phyloP scores from a whole-genome alignment of 2,329 filamentous ascomycete genomes.

The Chaetomiaceae sp. region DNA sequence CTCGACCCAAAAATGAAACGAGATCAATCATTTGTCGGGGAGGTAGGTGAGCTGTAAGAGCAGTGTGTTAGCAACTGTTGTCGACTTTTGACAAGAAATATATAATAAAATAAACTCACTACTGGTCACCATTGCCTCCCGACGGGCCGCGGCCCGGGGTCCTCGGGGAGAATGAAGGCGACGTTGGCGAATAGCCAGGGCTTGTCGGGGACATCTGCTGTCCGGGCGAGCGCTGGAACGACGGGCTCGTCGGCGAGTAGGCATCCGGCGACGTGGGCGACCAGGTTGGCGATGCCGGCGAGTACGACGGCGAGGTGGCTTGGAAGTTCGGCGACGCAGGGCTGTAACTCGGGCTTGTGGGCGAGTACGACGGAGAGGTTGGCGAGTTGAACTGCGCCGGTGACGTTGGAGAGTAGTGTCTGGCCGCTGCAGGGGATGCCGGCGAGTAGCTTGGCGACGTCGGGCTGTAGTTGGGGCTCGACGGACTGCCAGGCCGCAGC shows the following conservation, averaged over 20 bases:
- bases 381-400: slow-evolving; percentile 70
- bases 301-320: slow-evolving; percentile 58
- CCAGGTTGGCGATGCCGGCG: slow-evolving; percentile 69
- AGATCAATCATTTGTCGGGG: slow-evolving; percentile 35
- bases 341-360: slow-evolving; percentile 67
- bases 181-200: slow-evolving; percentile 67
- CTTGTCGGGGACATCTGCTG: slow-evolving; percentile 60
- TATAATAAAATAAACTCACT: slow-evolving; percentile 32
- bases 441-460: slow-evolving; percentile 63
- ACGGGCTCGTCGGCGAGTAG: slow-evolving; percentile 61
- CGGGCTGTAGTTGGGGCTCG: slow-evolving; percentile 60
- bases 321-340: slow-evolving; percentile 59
- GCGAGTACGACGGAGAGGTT: slow-evolving; percentile 68
- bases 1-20: neutral
- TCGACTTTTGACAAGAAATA: too few relatives aligned
- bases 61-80: slow-evolving; percentile 11
- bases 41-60: slow-evolving; percentile 35
- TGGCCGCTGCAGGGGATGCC: slow-evolving; percentile 53
- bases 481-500: slow-evolving; percentile 51
- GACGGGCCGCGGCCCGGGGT: slow-evolving; percentile 38
- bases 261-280: slow-evolving; percentile 67
- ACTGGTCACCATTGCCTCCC: slow-evolving; percentile 36
- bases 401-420: slow-evolving; percentile 65
- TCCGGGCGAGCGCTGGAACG: slow-evolving; percentile 53
- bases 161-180: slow-evolving; percentile 44